Conservation (phyloP, 192 early-diverging fungal species). For the Podila horticola region DNA sequence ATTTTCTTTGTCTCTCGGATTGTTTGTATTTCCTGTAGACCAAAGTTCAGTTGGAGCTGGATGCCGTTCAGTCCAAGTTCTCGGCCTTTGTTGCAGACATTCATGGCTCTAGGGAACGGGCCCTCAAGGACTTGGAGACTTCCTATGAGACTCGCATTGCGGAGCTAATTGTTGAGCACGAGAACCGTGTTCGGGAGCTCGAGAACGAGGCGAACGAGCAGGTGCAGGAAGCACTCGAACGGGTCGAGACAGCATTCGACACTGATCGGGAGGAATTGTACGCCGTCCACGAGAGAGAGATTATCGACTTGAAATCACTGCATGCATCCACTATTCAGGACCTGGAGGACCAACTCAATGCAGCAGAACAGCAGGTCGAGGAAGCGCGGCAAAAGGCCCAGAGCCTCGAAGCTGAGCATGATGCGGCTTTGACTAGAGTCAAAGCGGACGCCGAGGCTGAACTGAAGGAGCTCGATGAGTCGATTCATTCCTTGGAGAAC, state of each 20-base stretch:
- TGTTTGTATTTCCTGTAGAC: background rate
- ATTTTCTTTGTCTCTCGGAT: background rate
- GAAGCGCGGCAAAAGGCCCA: conserved; percentile 1
- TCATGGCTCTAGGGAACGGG: conserved; percentile 17
- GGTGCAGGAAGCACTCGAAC: conserved; percentile 29
- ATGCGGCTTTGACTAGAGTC: conserved; percentile 6
- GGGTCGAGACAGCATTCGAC: conserved; percentile 46
- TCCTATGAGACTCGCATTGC: conserved; percentile 40
- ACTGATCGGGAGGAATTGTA: conserved; percentile 17
- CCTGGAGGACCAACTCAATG: conserved; percentile 23
- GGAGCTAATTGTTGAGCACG: conserved; percentile 39
- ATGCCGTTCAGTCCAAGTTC: conserved; percentile 24
- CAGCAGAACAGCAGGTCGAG: conserved; percentile 16
- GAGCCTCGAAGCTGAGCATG: background rate
- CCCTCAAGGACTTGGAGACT: conserved; percentile 10
- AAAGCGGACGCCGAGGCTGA: conserved; percentile 23
- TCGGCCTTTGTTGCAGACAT: conserved; percentile 29
- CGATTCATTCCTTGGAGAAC: conserved; percentile 3
- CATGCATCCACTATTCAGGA: conserved; percentile 13
- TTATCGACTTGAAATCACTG: background rate
- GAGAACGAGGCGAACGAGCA: conserved; percentile 40
- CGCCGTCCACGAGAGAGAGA: conserved; percentile 11
- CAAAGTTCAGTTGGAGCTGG: conserved; percentile 24
- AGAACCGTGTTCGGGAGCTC: conserved; percentile 29
- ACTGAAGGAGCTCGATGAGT: conserved; percentile 6